Evolutionary conservation across 345 rosid genomes (phyloP).

Genomic region (Brassica carinata): DNA sequence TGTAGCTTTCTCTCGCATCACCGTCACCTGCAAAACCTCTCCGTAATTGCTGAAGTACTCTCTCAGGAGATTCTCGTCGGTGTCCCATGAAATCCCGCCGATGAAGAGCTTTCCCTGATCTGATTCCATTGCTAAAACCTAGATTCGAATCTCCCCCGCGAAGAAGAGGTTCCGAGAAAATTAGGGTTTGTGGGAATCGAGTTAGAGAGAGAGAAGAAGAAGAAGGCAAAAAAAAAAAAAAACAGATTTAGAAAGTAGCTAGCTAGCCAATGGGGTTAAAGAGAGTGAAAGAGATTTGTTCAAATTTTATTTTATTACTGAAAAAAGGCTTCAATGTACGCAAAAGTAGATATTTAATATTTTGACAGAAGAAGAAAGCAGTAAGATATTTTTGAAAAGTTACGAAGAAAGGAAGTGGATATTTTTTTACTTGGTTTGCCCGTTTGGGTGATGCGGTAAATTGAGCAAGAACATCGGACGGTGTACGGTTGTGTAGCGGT

Average conservation of each 20-base stretch:
- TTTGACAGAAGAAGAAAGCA: not conserved
- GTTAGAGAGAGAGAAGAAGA: not conserved
- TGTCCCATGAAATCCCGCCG: constrained; percentile 97
- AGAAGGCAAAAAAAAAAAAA: not conserved
- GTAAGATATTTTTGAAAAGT: not conserved
- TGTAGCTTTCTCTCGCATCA: constrained; percentile 75
- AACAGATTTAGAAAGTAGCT: constrained; percentile 8
- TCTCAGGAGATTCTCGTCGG: constrained; percentile 63
- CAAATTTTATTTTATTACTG: not conserved
- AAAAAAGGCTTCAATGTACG: not conserved
- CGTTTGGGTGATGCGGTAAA: not conserved
- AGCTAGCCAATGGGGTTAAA: constrained; percentile 35
- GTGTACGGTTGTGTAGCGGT: constrained; percentile 8
- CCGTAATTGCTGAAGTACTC: constrained; percentile 75
- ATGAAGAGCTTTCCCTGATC: constrained; percentile 91
- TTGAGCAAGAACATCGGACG: constrained; percentile 1
- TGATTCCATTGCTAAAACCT: constrained; percentile 56
- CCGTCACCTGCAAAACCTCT: constrained; percentile 64
- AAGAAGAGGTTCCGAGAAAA: constrained; percentile 31
- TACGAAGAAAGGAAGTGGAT: not conserved
- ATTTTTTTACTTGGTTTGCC: not conserved
- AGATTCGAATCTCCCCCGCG: constrained; percentile 22
- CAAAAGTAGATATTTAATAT: not conserved
- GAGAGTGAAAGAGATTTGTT: constrained; percentile 11
- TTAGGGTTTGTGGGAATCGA: constrained; percentile 38